Evolutionary conservation across 2,329 filamentous ascomycete genomes (phyloP), one percentile per base, ranked within the genome.

Genomic region (Nemania sp.): DNA sequence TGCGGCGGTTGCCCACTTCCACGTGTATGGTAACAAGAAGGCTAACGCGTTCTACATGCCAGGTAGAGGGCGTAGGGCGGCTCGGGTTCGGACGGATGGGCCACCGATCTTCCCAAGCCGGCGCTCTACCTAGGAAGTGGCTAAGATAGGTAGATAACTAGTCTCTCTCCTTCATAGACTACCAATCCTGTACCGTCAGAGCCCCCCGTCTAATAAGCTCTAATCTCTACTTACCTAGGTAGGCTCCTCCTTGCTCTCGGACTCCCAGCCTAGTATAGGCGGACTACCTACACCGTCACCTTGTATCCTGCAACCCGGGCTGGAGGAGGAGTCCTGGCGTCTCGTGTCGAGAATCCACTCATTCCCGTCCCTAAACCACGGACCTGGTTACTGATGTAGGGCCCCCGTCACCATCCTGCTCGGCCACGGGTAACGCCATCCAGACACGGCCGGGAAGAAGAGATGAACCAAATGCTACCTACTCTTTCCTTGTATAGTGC

Each of bases 361-460:
- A 37, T 42, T 57, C 18, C 56, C 21, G 53, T 57, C 51, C 62
- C 54, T 61, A 46, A 25, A 32, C 62, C 62, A 58, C 32, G 62
- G 62, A 45, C 56, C 51, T 59, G 62, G 62, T 49, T 46, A n/a
- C 53, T 9, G 25, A 17, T 57, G 39, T 29, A 29, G 25, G 29
- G 4, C 20, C 49, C 50, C 49, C 34, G 51, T 56, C 40, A 45
- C 37, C 34, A 34, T 61, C 43, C 48, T 39, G 40, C 20, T 47
- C 40, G 35, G 46, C 39, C 50, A 60, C 54, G 45, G 48, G 37
- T 49, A 42, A 13, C 25, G 47, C 52, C 42, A 43, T 43, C 4
- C 40, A 43, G 46, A 48, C 4, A 13, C n/a, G 43, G 13, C 17
- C 13, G 20, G 18, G 9, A 2, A 43, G 34, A 15, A 59, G 45